Base-by-base conservation (phyloP, 2,329 filamentous ascomycete species). In the Pyrenophora teres region DNA sequence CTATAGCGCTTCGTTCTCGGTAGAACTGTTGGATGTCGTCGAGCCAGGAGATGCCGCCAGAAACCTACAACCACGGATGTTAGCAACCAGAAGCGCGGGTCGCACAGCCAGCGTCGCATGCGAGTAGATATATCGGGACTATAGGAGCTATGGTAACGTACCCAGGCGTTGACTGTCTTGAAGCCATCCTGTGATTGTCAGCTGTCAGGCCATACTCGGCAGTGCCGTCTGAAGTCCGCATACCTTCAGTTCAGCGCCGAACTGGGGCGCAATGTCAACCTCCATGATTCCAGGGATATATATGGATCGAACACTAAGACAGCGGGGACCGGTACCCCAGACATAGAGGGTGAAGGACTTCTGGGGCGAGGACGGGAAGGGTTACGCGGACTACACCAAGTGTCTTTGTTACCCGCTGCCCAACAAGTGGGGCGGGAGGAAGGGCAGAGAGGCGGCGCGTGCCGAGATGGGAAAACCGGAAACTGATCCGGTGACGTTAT, bases 1-100 rank as follows among this genome's bases (percentile, higher is more conserved):
- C 94, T 73, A 99, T 96, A 31, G 80, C 86, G 70, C 91, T 90
- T 51, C 95, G 86, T 76, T 99, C 94, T 59, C 94, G 90, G 80
- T 97, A 99, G 80, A 97, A 99, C 70, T 90, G 87, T 74, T 99
- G 91, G 58, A 99, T 90, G 67, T 99, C 94, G 68, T 97, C 93
- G 53, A 99, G 86, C 93, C 93, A 99, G 61, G 84, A 81, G 73
- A 99, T 96, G 59, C 93, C 92, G 73, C 90, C 87, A 58, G 86
- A 82, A 50, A 95, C 90, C 82, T 85, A 46, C 15, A 40, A 52
- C 37, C 41, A 43, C 44, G 44, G 42, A 23, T 30, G 47, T 74
- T 51, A 75, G 70, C 55, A 52, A 54, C 21, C 9, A 31, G 50
- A 33, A 49, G 48, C 42, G 43, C 48, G 50, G 35, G 32, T 12